Base-by-base conservation (phyloP, 495 filamentous ascomycete species). In the Geopyxis carbonaria region DNA sequence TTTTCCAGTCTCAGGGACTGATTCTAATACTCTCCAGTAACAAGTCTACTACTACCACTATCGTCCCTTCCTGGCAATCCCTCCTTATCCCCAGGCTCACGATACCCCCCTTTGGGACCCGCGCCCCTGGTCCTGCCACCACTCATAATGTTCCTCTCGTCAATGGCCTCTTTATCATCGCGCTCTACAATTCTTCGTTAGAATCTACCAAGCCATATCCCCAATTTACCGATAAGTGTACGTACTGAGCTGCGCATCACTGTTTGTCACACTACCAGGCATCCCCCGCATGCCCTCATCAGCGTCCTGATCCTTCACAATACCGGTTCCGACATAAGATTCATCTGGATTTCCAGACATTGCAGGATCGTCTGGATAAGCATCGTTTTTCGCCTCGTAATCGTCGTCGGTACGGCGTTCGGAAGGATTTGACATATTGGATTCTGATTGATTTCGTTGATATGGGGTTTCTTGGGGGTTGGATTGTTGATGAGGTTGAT, bases 21-120 rank as follows among this genome's bases (percentile, higher is more conserved):
- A n/a, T n/a, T n/a, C n/a, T n/a, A n/a, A n/a, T n/a, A n/a, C n/a
- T 11, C 18, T 9, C 23, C 22, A 6, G 22, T 38, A 14, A 15
- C 31, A 2, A 31, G 18, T 2, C 21, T 27, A 9, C 41, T 43
- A 10, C 21, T 20, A 8, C 32, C 33, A 5, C 22, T 37, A 21
- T 38, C 41, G 15, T n/a, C 32, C 14, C 31, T 37, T 10, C 40
- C 40, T 8, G 32, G 40, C 7, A 42, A 24, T 8, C 40, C 30
- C 19, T 42, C 40, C 3, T 22, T 11, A 22, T 42, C 40, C 18
- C 40, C 40, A n/a, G 40, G 40, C 30, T 42, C 40, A 5, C n/a
- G 23, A 37, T 43, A 43, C 13, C 29, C 21, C 18, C 31, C 31
- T 21, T 22, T 37, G n/a, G n/a, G n/a, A n/a, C n/a, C n/a, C 13